These are phyloP conservation scores for Pythium monospermum DNA, from an alignment of 352 stramenopile genomes.

Conservation along the genomic window DNA sequence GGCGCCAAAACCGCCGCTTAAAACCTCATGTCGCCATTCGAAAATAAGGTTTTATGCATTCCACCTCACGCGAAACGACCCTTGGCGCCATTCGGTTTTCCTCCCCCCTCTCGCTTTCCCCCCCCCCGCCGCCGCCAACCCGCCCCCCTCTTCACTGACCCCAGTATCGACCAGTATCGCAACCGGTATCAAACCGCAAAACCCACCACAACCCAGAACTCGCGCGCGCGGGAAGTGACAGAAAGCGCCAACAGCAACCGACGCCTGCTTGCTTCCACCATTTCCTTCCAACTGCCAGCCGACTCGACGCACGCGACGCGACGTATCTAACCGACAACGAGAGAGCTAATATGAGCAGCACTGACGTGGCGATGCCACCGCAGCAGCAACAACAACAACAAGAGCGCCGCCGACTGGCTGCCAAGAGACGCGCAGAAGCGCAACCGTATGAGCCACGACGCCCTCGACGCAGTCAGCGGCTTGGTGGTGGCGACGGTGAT, in stretches of 20 bases:
- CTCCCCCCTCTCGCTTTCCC: not conserved
- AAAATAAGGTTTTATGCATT: constrained; percentile 1
- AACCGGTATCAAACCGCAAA: not conserved
- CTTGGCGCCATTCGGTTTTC: constrained; percentile 5
- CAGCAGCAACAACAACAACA: not conserved
- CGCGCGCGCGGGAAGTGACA: constrained; percentile 4
- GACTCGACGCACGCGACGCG: constrained; percentile 6
- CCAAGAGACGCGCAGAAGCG: constrained; percentile 10
- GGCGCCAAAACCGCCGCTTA: constrained; percentile 14
- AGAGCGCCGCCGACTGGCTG: constrained; percentile 1
- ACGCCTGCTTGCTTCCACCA: constrained; percentile 3
- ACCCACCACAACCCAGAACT: not conserved
- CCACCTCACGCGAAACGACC: constrained; percentile 2
- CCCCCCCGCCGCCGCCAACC: not conserved
- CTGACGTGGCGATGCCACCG: constrained; percentile 7
- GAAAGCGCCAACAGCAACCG: not conserved
- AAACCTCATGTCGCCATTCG: constrained; percentile 7
- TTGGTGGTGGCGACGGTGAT: constrained; percentile 24
- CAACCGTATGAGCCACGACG: constrained; percentile 22
- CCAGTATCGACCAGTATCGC: not conserved
- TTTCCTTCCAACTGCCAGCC: constrained; percentile 7
- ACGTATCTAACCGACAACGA: not conserved
- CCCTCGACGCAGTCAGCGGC: constrained; percentile 30
- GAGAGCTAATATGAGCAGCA: constrained; percentile 16
- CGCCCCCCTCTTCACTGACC: constrained; percentile 15